Conservation (phyloP, 2,329 filamentous ascomycete genomes). For the Lecanoromycetidae sp. region DNA sequence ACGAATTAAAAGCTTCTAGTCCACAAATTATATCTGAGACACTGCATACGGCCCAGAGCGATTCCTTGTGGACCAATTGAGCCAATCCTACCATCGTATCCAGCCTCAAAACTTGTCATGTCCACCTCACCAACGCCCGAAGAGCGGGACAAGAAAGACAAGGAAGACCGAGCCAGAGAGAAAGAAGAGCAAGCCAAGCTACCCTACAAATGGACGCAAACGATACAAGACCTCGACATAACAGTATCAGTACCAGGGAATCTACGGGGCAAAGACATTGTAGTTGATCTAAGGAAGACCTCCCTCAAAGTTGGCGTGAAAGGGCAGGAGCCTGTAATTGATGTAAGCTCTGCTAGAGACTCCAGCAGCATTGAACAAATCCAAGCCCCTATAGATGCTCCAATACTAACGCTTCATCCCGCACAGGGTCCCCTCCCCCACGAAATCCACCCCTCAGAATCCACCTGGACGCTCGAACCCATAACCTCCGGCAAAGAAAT, state of each 20-base stretch:
- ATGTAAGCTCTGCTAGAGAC: slow-evolving; percentile 39
- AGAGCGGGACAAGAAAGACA: slow-evolving; percentile 44
- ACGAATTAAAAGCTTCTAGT: no score
- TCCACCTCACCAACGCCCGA: slow-evolving; percentile 37
- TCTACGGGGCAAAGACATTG: slow-evolving; percentile 71
- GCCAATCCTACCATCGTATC: no score
- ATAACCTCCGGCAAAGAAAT: slow-evolving; percentile 56
- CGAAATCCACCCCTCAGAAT: slow-evolving; percentile 69
- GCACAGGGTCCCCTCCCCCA: slow-evolving; percentile 71
- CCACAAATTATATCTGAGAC: no score
- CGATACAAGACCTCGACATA: slow-evolving; percentile 76
- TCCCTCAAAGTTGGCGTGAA: slow-evolving; percentile 72
- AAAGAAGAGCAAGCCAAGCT: slow-evolving; percentile 76
- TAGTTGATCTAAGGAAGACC: slow-evolving; percentile 69
- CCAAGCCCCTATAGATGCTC: neutral
- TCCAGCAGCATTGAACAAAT: neutral
- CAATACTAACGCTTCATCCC: neutral
- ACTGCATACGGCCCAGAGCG: no score
- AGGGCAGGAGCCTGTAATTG: slow-evolving; percentile 73
- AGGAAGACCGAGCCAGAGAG: slow-evolving; percentile 57
- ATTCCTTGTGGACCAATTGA: no score
- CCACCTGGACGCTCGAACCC: slow-evolving; percentile 80
- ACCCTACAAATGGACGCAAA: slow-evolving; percentile 96
- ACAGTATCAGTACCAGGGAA: slow-evolving; percentile 67
- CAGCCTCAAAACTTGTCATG: no score